Percentiles rank a stretch among this genome's conserved stretches.
phyloP scores from a whole-genome alignment of 139 green algal genomes.

The Picochlorum sp. region DNA sequence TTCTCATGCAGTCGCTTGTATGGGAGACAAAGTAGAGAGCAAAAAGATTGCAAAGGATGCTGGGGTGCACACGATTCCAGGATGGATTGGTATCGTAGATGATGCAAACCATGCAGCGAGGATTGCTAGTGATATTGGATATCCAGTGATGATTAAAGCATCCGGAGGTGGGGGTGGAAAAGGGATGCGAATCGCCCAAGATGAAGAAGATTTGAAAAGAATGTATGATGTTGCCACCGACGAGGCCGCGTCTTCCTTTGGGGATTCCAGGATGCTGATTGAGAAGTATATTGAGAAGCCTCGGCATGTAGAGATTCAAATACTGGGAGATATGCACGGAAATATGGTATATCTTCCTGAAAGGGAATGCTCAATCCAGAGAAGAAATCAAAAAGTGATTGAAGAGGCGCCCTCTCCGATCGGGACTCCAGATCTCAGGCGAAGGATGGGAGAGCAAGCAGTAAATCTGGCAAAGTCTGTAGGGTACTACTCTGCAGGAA shows the following conservation, averaged over 20 bases:
- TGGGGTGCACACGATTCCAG: slow-evolving; percentile 29
- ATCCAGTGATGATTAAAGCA: slow-evolving; percentile 48
- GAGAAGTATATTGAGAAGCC: slow-evolving; percentile 70
- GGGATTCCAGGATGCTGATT: slow-evolving; percentile 70
- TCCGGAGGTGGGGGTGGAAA: slow-evolving; percentile 44
- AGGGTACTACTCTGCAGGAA: slow-evolving; percentile 43
- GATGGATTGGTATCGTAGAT: slow-evolving; percentile 24
- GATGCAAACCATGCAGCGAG: slow-evolving; percentile 19
- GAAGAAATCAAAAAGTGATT: slow-evolving; percentile 53
- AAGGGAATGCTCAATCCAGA: slow-evolving; percentile 43
- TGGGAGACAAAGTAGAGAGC: slow-evolving; percentile 62
- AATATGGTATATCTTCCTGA: slow-evolving; percentile 33
- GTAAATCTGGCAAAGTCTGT: slow-evolving; percentile 48
- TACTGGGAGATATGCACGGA: slow-evolving; percentile 13
- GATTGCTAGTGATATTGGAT: slow-evolving; percentile 34
- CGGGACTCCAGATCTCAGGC: slow-evolving; percentile 21
- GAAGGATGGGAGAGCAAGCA: slow-evolving; percentile 50
- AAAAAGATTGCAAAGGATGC: slow-evolving; percentile 25
- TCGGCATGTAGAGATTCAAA: slow-evolving; percentile 76
- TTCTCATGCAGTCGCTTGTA: slow-evolving; percentile 48
- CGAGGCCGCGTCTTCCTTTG: slow-evolving; percentile 63
- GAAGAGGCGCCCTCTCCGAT: slow-evolving; percentile 46
- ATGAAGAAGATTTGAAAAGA: slow-evolving; percentile 38
- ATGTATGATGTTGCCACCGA: slow-evolving; percentile 45
- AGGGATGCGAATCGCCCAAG: slow-evolving; percentile 42